These are phyloP conservation scores for Lentinula raphanica DNA, from an alignment of 768 basidiomycete genomes.

Conservation along the genomic window DNA sequence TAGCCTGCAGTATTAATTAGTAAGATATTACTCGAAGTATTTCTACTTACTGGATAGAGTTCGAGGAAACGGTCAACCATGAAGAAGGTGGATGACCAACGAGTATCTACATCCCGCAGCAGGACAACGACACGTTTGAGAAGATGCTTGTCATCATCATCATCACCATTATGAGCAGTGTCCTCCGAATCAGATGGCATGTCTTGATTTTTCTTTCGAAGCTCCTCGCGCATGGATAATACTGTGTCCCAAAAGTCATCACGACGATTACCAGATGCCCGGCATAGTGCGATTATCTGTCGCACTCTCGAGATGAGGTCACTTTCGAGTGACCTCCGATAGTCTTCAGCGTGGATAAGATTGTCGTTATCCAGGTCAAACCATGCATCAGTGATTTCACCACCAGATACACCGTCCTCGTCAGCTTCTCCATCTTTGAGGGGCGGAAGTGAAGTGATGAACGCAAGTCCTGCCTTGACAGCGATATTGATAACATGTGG, in stretches of 20 bases:
- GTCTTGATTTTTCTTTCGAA: not conserved
- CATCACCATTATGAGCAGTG: no score
- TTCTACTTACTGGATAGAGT: conserved; percentile 27
- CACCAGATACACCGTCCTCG: not conserved
- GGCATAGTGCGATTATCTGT: no score
- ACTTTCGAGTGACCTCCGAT: no score
- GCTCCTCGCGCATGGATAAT: not conserved
- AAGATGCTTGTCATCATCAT: not conserved
- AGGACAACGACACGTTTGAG: conserved; percentile 18
- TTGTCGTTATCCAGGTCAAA: not conserved
- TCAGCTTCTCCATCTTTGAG: conserved; percentile 4
- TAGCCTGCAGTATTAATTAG: not conserved
- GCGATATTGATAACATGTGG: conserved; percentile 24
- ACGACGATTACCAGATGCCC: no score
- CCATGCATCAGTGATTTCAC: not conserved
- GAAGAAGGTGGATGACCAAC: no score
- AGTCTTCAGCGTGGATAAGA: not conserved
- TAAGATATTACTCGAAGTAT: no score
- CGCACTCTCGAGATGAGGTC: no score
- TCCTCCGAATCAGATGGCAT: no score
- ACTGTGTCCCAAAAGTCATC: conserved; percentile 21
- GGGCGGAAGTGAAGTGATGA: conserved; percentile 11
- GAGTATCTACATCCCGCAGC: no score
- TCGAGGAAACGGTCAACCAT: conserved; percentile 30
- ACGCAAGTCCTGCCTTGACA: conserved; percentile 13